Evolutionary conservation across 2,329 filamentous ascomycete species (phyloP).

Genomic region (Fonsecaea pedrosoi): DNA sequence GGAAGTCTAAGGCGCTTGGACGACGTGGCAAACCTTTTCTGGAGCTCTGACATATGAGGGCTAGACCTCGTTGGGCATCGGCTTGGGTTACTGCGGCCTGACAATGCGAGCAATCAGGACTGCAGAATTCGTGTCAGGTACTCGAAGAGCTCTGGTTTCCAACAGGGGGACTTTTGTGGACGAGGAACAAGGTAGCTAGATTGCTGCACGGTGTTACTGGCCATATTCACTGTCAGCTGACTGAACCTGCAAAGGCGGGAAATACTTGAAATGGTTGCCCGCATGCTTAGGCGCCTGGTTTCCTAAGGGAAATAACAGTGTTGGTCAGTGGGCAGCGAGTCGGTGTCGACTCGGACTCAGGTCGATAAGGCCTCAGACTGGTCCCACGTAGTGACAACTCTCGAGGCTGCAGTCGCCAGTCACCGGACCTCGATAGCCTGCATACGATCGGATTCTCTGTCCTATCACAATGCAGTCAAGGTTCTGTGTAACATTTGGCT

Average conservation of each 20-base stretch:
- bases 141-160: neutral
- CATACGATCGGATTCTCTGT: neutral
- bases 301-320: neutral
- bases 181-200: neutral
- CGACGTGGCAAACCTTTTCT: conserved; percentile 1
- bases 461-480: neutral
- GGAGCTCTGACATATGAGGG: neutral
- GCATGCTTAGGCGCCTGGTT: neutral
- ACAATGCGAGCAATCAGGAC: neutral
- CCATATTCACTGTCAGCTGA: neutral
- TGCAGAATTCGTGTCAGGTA: neutral
- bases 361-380: neutral
- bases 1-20: neutral
- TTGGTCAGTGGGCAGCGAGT: neutral
- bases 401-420: neutral
- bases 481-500: neutral
- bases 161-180: neutral
- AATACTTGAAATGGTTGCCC: neutral
- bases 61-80: neutral
- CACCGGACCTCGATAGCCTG: neutral
- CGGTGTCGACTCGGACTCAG: neutral
- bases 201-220: neutral
- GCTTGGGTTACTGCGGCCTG: neutral
- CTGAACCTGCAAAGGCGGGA: neutral
- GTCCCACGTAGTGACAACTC: neutral